Evolutionary conservation across 208 protist species (phyloP).

Genomic region (Trypanosoma congolense): DNA sequence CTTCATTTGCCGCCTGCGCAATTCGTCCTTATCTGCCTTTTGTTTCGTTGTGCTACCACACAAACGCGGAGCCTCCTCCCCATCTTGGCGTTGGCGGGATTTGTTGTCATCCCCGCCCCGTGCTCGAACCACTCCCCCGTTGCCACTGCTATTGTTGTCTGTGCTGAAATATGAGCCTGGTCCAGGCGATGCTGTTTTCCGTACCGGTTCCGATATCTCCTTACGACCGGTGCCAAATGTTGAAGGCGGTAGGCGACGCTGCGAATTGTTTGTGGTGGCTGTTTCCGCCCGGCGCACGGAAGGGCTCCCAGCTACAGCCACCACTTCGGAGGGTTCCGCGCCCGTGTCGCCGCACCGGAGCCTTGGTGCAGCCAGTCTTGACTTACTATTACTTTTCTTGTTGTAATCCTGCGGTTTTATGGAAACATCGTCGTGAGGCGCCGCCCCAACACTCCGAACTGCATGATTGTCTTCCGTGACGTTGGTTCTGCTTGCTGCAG

Average conservation of each 20-base stretch:
- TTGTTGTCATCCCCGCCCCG: too few relatives aligned
- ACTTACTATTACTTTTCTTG: too few relatives aligned
- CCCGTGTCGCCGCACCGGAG: too few relatives aligned
- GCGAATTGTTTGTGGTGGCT: not conserved
- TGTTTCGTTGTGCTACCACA: too few relatives aligned
- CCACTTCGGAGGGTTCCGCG: not conserved
- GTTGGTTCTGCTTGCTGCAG: too few relatives aligned
- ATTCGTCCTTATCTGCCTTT: slow-evolving; percentile 3
- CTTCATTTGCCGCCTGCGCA: slow-evolving; percentile 10
- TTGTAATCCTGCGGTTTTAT: too few relatives aligned
- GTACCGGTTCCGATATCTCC: slow-evolving; percentile 20
- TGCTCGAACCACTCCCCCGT: not conserved
- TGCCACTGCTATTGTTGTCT: not conserved
- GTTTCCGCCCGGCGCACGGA: not conserved
- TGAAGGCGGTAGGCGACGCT: slow-evolving; percentile 7
- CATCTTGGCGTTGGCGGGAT: too few relatives aligned
- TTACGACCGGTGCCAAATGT: slow-evolving; percentile 27
- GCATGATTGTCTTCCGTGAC: too few relatives aligned
- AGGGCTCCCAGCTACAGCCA: not conserved
- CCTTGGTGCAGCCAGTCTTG: too few relatives aligned
- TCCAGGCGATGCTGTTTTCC: slow-evolving; percentile 15
- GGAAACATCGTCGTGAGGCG: too few relatives aligned
- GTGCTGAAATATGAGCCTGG: slow-evolving; percentile 23
- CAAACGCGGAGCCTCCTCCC: too few relatives aligned
- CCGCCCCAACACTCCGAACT: too few relatives aligned